phyloP scores from a whole-genome alignment of 2,329 filamentous ascomycete genomes.

The Cryphonectria naterciae region DNA sequence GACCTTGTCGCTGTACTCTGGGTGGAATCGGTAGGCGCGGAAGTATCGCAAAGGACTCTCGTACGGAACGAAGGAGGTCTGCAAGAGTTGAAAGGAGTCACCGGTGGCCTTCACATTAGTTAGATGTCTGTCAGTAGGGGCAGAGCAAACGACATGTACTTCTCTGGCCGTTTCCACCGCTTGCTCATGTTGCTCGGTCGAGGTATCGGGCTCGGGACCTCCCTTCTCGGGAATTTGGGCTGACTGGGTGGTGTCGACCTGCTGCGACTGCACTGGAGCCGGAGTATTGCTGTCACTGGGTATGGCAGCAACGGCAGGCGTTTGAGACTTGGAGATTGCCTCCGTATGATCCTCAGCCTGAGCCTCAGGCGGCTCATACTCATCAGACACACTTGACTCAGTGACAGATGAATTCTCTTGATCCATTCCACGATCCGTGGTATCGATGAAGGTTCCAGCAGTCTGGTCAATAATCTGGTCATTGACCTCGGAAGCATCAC shows the following conservation, averaged over 20 bases:
- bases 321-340: slow-evolving; percentile 30
- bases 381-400: slow-evolving; percentile 47
- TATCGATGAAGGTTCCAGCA: slow-evolving; percentile 1
- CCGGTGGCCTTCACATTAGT: slow-evolving; percentile 32
- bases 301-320: slow-evolving; percentile 31
- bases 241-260: slow-evolving; percentile 24
- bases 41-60: slow-evolving; percentile 82
- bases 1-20: slow-evolving; percentile 70
- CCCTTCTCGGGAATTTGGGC: slow-evolving; percentile 40
- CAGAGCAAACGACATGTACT: slow-evolving; percentile 45
- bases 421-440: not conserved
- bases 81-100: slow-evolving; percentile 20
- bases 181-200: slow-evolving; percentile 34
- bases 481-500: not conserved
- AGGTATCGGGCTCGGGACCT: slow-evolving; percentile 31
- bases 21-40: slow-evolving; percentile 88
- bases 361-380: slow-evolving; percentile 59
- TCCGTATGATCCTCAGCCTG: slow-evolving; percentile 31
- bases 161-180: slow-evolving; percentile 41
- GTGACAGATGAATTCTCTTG: slow-evolving; percentile 17
- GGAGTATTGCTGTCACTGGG: slow-evolving; percentile 15
- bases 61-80: slow-evolving; percentile 60
- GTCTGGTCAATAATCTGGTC: not conserved
- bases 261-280: not conserved
- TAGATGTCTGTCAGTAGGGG: slow-evolving; percentile 29